Evolutionary conservation across 768 basidiomycete species (phyloP), one percentile per base, ranked within the genome.

Genomic region (Porpolomopsis calyptriformis): DNA sequence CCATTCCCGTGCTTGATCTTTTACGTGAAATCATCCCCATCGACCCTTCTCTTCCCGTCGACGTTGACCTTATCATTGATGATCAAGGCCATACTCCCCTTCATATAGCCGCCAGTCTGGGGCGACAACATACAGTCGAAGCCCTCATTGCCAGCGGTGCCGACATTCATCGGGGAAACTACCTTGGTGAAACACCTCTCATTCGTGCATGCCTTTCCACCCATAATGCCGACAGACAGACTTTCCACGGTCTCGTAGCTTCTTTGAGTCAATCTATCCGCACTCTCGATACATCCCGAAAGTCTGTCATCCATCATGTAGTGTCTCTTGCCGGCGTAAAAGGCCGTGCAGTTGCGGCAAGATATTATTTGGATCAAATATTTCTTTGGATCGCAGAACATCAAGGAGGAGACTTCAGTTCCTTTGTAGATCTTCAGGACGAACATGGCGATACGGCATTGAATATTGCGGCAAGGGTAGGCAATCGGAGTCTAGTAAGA

Each of bases 381-480:
- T 80, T 98, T 54, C 73, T 81, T 51, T 90, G 82, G 80, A 77
- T 97, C 53, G 89, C 82, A 14, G 76, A 83, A 47, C 68, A 82
- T 49, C 78, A 90, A 54, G 75, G 72, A 6, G 85, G 82, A 1
- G 80, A 84, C 53, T 91, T 89, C 58, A 72, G 73, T 54, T 80
- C 77, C 4, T 64, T 97, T 42, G 81, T 98, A 9, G 90, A 98
- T 61, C 67, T 94, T 34, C 88, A 90, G 63, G 96, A 99, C 57
- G 80, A 87, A 53, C 84, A 97, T 60, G 96, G 94, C 0, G 96
- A 99, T 59, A 97, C 94, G 0, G 90, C 90, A 5, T 62, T 99
- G 56, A 96, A 96, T 65, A 87, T 98, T 55, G 90, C 94, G 11
- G 93, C 94, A 0, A 67, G 94, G 46, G 85, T 98, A 1, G 96